These are phyloP conservation scores for Rhizopogon vesiculosus DNA, from an alignment of 768 basidiomycete genomes.

Conservation along the genomic window DNA sequence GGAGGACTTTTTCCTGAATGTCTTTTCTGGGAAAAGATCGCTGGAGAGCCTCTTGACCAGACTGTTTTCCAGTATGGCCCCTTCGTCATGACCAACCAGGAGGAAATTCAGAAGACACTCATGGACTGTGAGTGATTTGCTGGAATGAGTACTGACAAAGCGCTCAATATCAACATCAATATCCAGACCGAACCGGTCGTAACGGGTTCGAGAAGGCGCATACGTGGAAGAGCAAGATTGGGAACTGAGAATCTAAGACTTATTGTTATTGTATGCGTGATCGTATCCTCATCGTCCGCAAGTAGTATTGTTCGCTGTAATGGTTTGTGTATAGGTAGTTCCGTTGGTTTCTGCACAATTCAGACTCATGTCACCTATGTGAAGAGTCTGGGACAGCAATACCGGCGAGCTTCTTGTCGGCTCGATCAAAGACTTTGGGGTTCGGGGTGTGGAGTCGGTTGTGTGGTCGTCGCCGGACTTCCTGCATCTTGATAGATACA, in stretches of 20 bases:
- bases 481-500: too few species aligned
- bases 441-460: too few species aligned
- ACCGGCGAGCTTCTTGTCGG: too few species aligned
- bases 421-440: too few species aligned
- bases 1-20: neutral
- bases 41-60: slow-evolving; percentile 88
- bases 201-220: slow-evolving; percentile 93
- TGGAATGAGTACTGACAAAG: neutral
- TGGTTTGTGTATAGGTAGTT: too few species aligned
- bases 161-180: neutral
- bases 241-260: slow-evolving; percentile 17
- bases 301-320: neutral
- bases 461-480: too few species aligned
- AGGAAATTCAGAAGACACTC: slow-evolving; percentile 81
- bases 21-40: slow-evolving; percentile 40
- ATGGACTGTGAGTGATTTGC: slow-evolving; percentile 59
- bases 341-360: too few species aligned
- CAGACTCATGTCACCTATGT: too few species aligned
- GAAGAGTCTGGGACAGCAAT: too few species aligned
- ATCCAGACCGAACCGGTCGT: slow-evolving; percentile 57
- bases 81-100: slow-evolving; percentile 78
- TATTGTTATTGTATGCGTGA: too few species aligned
- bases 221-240: slow-evolving; percentile 85
- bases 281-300: neutral
- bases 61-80: slow-evolving; percentile 84